Percentiles rank a stretch among this genome's conserved stretches.
phyloP scores from a whole-genome alignment of 2,329 filamentous ascomycete genomes.

The Fusarium tjaetaba region DNA sequence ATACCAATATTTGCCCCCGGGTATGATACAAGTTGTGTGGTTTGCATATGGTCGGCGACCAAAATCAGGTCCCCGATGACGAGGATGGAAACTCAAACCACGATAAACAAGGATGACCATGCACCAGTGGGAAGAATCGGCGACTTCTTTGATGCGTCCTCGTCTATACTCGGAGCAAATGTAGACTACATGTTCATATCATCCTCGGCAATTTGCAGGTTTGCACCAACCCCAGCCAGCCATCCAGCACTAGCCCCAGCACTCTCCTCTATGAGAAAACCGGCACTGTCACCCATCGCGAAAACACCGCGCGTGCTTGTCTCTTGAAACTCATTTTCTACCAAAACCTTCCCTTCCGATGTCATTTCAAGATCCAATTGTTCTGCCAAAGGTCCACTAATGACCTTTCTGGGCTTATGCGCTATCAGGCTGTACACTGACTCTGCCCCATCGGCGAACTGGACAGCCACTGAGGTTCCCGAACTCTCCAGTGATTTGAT shows the following conservation, averaged over 20 bases:
- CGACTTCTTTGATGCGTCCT: background rate
- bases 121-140: accelerated
- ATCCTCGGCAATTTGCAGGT: slow-evolving; percentile 8
- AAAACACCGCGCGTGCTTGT: background rate
- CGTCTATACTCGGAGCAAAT: background rate
- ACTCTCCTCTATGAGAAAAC: background rate
- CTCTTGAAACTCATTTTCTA: background rate
- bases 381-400: background rate
- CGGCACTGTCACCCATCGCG: background rate
- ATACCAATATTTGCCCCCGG: too few species aligned
- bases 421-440: background rate
- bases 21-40: accelerated
- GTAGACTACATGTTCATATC: background rate
- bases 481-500: background rate
- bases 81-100: background rate
- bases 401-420: background rate
- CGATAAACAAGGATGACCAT: accelerated
- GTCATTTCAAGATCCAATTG: background rate
- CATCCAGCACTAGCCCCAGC: background rate
- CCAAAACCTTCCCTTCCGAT: accelerated
- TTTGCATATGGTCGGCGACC: background rate
- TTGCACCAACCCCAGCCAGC: background rate
- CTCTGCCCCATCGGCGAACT: background rate
- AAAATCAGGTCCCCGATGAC: background rate
- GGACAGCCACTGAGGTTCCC: background rate